Percentiles rank a stretch among this genome's conserved stretches.
Evolutionary conservation across 2,329 filamentous ascomycete genomes (phyloP).

Genomic region (Curvularia verruculosa): DNA sequence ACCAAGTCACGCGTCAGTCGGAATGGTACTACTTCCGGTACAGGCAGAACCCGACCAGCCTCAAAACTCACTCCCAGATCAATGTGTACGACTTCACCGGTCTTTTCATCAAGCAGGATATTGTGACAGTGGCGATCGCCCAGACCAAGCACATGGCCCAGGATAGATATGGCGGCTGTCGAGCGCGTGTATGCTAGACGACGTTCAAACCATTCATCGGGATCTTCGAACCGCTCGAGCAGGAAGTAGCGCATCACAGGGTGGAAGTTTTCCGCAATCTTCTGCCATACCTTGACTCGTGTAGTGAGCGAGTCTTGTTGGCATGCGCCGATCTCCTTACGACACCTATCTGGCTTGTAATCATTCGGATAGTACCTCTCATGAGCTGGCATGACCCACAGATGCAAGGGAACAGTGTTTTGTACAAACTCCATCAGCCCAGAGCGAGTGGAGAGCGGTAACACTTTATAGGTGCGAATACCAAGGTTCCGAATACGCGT

Average conservation of each 20-base stretch:
- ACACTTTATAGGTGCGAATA: constrained; percentile 95
- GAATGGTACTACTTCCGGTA: constrained; percentile 96
- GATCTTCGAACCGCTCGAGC: constrained; percentile 90
- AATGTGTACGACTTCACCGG: constrained; percentile 94
- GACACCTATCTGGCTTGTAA: constrained; percentile 74
- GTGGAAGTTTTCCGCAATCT: constrained; percentile 80
- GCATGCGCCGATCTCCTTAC: constrained; percentile 77
- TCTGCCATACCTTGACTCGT: constrained; percentile 76
- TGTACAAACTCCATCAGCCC: constrained; percentile 97
- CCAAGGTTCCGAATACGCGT: constrained; percentile 88
- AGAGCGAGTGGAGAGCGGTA: constrained; percentile 82
- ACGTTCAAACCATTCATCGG: constrained; percentile 93
- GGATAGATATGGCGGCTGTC: constrained; percentile 92
- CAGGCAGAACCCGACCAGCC: constrained; percentile 89
- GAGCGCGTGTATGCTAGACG: constrained; percentile 90
- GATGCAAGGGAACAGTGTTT: constrained; percentile 88
- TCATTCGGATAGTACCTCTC: constrained; percentile 85
- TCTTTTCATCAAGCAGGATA: constrained; percentile 87
- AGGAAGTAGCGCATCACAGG: constrained; percentile 98
- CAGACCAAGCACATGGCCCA: constrained; percentile 89
- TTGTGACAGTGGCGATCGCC: constrained; percentile 97
- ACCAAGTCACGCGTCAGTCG: constrained; percentile 91
- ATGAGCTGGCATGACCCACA: constrained; percentile 91
- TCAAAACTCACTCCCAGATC: constrained; percentile 98
- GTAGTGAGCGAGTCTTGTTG: constrained; percentile 72